These are phyloP conservation scores for Adiantum capillusveneris DNA, from an alignment of 75 land plant genomes.

Conservation along the genomic window DNA sequence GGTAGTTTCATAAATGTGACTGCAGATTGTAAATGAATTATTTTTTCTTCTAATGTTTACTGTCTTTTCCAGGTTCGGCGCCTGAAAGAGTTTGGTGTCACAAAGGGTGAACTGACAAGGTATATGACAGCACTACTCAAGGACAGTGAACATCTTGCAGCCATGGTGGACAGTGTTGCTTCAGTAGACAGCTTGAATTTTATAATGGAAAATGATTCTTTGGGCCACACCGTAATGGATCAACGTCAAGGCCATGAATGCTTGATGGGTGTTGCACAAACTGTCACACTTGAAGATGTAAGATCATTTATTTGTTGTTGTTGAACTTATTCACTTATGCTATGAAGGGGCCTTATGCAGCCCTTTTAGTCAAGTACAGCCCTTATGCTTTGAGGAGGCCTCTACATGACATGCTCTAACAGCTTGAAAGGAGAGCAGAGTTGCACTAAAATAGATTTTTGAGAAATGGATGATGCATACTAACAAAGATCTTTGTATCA, in stretches of 20 bases:
- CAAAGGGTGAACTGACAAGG: constrained; percentile 88
- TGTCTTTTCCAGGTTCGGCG: constrained; percentile 64
- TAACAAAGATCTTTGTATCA: too few relatives aligned
- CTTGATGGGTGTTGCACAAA: constrained; percentile 80
- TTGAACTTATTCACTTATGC: too few relatives aligned
- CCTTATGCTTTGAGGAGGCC: too few relatives aligned
- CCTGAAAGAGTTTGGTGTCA: constrained; percentile 95
- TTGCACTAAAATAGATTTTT: too few relatives aligned
- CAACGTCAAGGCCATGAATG: constrained; percentile 94
- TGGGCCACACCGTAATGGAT: constrained; percentile 96
- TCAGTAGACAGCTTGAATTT: constrained; percentile 97
- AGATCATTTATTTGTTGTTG: too few relatives aligned
- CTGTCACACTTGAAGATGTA: constrained; percentile 94
- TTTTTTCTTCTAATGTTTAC: neutral
- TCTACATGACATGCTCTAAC: too few relatives aligned
- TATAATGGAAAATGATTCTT: constrained; percentile 97
- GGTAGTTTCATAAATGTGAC: constrained; percentile 44
- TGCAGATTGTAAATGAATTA: too few relatives aligned
- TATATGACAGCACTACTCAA: constrained; percentile 86
- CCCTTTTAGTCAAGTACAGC: too few relatives aligned
- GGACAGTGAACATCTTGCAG: constrained; percentile 96
- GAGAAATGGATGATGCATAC: too few relatives aligned
- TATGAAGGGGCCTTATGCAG: too few relatives aligned
- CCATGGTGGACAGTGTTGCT: constrained; percentile 95
- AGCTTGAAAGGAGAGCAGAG: too few relatives aligned